These are phyloP conservation scores for Wilhelminamyces savonicus DNA, from an alignment of 805 yeast species.

Conservation along the genomic window DNA sequence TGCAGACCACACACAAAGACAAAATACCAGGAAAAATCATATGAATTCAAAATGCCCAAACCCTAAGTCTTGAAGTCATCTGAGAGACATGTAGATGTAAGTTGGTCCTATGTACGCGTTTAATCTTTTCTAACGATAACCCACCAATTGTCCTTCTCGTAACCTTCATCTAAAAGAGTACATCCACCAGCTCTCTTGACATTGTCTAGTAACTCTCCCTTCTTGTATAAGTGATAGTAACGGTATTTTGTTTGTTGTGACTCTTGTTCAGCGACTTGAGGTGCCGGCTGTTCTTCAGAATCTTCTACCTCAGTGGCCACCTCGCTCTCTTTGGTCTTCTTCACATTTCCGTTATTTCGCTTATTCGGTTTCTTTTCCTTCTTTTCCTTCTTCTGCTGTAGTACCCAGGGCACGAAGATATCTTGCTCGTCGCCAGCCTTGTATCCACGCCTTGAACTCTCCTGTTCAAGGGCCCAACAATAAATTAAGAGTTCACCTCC, in stretches of 20 bases:
- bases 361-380: constrained; percentile 16
- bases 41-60: too few relatives aligned
- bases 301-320: constrained; percentile 3
- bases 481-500: constrained; percentile 76
- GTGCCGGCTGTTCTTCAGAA: constrained; percentile 2
- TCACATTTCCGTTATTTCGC: constrained; percentile 1
- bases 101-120: too few relatives aligned
- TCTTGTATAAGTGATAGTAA: constrained; percentile 78
- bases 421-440: constrained; percentile 90
- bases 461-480: constrained; percentile 97
- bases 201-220: constrained; percentile 78
- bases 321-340: constrained; percentile 1
- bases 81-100: too few relatives aligned
- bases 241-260: constrained; percentile 58
- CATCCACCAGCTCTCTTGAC: constrained; percentile 66
- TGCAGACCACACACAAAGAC: too few relatives aligned
- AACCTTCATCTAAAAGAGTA: constrained; percentile 61
- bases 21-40: too few relatives aligned
- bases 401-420: constrained; percentile 93
- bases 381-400: constrained; percentile 44
- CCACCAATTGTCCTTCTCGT: constrained; percentile 97
- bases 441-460: constrained; percentile 81
- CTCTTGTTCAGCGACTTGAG: constrained; percentile 13
- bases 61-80: too few relatives aligned
- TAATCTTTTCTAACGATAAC: constrained; percentile 19